phyloP scores from a whole-genome alignment of 2,329 filamentous ascomycete species.

The Fusarium albidum region DNA sequence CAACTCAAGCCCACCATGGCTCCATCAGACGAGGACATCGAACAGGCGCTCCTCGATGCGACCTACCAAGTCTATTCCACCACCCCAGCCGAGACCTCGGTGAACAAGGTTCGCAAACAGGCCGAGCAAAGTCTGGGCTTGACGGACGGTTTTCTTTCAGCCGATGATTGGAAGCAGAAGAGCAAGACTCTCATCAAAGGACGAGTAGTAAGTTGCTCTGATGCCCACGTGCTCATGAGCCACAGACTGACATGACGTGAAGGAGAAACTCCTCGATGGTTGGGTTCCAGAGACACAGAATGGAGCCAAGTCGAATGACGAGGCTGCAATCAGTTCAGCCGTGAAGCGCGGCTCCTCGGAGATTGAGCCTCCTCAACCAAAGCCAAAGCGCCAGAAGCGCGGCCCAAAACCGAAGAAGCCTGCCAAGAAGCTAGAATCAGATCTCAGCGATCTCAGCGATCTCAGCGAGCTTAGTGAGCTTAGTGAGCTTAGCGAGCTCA shows the following conservation, averaged over 20 bases:
- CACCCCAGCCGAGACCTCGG: constrained; percentile 58
- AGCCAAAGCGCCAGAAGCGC: constrained; percentile 52
- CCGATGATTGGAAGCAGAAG: constrained; percentile 62
- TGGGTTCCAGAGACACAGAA: constrained; percentile 42
- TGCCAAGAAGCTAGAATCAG: constrained; percentile 42
- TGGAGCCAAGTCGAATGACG: constrained; percentile 36
- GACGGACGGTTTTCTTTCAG: constrained; percentile 59
- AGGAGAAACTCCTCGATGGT: constrained; percentile 50
- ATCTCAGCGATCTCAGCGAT: constrained; percentile 27
- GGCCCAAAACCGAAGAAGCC: constrained; percentile 42
- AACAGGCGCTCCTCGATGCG: constrained; percentile 55
- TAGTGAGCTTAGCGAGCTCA: constrained; percentile 36
- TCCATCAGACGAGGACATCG: constrained; percentile 52
- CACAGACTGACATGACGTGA: constrained; percentile 4
- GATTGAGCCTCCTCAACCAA: constrained; percentile 45
- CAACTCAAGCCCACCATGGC: constrained; percentile 44
- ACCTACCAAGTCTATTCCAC: constrained; percentile 56
- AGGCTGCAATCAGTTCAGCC: constrained; percentile 39
- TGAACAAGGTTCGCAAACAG: constrained; percentile 64
- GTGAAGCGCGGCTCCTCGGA: constrained; percentile 48
- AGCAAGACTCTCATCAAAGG: constrained; percentile 67
- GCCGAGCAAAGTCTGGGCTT: constrained; percentile 59
- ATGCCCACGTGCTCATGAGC: not conserved
- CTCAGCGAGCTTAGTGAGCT: constrained; percentile 37
- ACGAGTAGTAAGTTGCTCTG: constrained; percentile 56